phyloP scores from a whole-genome alignment of 768 basidiomycete genomes.

The Lentinula boryana region DNA sequence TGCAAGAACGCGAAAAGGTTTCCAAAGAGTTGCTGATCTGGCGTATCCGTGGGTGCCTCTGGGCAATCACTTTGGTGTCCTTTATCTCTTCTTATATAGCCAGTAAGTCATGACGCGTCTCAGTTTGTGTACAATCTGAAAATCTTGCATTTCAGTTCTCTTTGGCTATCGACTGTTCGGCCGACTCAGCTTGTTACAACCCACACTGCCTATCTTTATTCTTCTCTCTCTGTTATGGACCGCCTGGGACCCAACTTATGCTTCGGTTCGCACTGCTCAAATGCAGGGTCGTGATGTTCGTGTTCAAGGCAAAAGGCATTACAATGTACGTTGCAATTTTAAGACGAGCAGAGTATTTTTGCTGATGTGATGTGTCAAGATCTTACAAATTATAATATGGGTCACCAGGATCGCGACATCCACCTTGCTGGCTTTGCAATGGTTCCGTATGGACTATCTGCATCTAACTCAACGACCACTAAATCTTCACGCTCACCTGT shows the following conservation, averaged over 20 bases:
- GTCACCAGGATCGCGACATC: constrained; percentile 46
- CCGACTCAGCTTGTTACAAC: constrained; percentile 22
- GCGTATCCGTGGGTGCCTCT: constrained; percentile 65
- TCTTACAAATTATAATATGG: constrained; percentile 58
- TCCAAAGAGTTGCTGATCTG: constrained; percentile 54
- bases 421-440: constrained; percentile 34
- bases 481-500: constrained; percentile 32
- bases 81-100: constrained; percentile 35
- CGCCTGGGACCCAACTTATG: constrained; percentile 83
- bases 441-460: constrained; percentile 34
- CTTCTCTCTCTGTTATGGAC: constrained; percentile 69
- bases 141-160: constrained; percentile 19
- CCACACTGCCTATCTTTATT: constrained; percentile 43
- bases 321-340: constrained; percentile 44
- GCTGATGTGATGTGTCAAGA: constrained; percentile 26
- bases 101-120: constrained; percentile 33
- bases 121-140: background rate
- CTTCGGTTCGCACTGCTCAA: constrained; percentile 48
- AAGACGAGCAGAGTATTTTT: background rate
- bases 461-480: constrained; percentile 27
- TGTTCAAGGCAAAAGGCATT: constrained; percentile 53
- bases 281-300: constrained; percentile 70
- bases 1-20: constrained; percentile 35
- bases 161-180: constrained; percentile 24
- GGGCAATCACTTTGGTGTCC: constrained; percentile 41